Percentiles rank a stretch among this genome's conserved stretches.
phyloP scores from a whole-genome alignment of 225 moss, liverwort and hornwort species.

The Pleurozium schreberi region DNA sequence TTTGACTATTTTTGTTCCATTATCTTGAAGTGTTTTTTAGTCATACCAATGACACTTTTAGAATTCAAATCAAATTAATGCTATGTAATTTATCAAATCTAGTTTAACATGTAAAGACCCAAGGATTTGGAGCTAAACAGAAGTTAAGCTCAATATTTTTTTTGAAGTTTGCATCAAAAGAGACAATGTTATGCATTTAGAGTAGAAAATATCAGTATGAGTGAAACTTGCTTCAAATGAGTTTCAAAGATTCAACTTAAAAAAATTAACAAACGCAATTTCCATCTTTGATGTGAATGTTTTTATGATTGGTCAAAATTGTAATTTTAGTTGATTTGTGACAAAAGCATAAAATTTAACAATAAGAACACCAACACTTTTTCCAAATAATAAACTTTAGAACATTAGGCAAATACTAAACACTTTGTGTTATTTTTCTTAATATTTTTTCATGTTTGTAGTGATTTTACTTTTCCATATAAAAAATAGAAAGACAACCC shows the following conservation, averaged over 20 bases:
- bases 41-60: not conserved
- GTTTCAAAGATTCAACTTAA: not conserved
- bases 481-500: not conserved
- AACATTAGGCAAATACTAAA: accelerated
- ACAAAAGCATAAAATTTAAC: not conserved
- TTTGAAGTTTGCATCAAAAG: not conserved
- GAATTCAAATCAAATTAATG: not conserved
- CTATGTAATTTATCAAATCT: no score
- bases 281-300: not conserved
- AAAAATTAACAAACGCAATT: not conserved
- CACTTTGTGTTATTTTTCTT: not conserved
- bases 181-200: not conserved
- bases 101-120: no score
- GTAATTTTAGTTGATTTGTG: not conserved
- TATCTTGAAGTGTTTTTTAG: not conserved
- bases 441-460: no score
- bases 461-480: not conserved
- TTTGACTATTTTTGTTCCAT: not conserved
- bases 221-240: not conserved
- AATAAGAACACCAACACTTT: not conserved
- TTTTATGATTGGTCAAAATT: not conserved
- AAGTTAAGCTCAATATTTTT: not conserved
- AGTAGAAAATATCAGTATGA: not conserved
- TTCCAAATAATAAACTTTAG: not conserved
- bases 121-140: accelerated